phyloP scores from a whole-genome alignment of 495 filamentous ascomycete species.

The Aspergillus avenaceus region DNA sequence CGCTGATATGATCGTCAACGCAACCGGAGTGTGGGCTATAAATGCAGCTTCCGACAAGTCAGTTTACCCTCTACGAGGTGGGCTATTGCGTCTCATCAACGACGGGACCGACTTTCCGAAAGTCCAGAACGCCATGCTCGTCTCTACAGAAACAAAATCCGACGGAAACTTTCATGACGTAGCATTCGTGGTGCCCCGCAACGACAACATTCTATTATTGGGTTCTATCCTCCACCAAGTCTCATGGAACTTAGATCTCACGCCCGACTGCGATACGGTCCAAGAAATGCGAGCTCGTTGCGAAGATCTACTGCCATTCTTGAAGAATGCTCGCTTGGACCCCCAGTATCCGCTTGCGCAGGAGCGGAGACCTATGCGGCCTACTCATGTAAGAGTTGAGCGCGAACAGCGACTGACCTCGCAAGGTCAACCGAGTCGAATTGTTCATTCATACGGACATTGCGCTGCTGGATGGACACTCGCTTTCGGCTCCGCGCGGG shows the following conservation, averaged over 20 bases:
- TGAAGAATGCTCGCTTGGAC: slow-evolving; percentile 42
- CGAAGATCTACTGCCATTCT: slow-evolving; percentile 37
- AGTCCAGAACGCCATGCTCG: slow-evolving; percentile 35
- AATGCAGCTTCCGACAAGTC: slow-evolving; percentile 32
- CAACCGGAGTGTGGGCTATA: slow-evolving; percentile 35
- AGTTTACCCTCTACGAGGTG: slow-evolving; percentile 44
- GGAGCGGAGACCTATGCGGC: slow-evolving; percentile 39
- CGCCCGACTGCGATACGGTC: slow-evolving; percentile 36
- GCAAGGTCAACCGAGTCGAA: slow-evolving; percentile 23
- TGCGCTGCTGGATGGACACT: slow-evolving; percentile 46
- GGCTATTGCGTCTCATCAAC: slow-evolving; percentile 46
- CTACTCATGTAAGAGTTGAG: slow-evolving; percentile 40
- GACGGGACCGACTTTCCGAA: slow-evolving; percentile 47
- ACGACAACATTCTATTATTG: slow-evolving; percentile 46
- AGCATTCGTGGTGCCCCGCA: slow-evolving; percentile 48
- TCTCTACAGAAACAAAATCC: slow-evolving; percentile 32
- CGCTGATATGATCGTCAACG: slow-evolving; percentile 47
- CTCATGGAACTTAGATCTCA: slow-evolving; percentile 37
- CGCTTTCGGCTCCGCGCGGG: slow-evolving; percentile 36
- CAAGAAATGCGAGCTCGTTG: slow-evolving; percentile 41
- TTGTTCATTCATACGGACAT: slow-evolving; percentile 49
- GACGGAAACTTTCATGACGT: slow-evolving; percentile 32
- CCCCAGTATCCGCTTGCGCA: slow-evolving; percentile 43
- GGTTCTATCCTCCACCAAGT: slow-evolving; percentile 39
- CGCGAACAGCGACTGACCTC: slow-evolving; percentile 28